Percentiles rank a stretch among this genome's conserved stretches.
phyloP scores from a whole-genome alignment of 176 grass and related monocot genomes.

The Carex scoparia region DNA sequence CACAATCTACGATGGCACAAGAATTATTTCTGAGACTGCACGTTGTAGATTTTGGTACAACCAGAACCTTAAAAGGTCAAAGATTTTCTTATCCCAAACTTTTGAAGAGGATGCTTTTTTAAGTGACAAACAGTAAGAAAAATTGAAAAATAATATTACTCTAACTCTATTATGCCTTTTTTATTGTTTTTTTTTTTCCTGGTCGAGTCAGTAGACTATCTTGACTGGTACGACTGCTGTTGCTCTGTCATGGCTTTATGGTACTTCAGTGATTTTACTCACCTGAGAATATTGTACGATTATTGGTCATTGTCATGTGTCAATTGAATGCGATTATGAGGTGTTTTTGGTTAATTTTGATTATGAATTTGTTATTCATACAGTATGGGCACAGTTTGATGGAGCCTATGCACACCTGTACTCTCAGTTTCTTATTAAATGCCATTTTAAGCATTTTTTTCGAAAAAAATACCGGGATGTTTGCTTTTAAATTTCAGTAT shows the following conservation, averaged over 20 bases:
- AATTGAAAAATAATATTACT: background rate
- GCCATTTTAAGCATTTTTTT: no score
- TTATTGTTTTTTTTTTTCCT: background rate
- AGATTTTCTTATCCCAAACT: conserved; percentile 7
- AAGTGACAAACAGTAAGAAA: background rate
- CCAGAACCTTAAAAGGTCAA: conserved; percentile 10
- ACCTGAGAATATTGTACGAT: background rate
- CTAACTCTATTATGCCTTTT: background rate
- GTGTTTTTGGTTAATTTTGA: no score
- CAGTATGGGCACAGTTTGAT: no score
- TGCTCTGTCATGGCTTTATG: background rate
- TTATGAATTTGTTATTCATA: background rate
- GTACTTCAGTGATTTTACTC: background rate
- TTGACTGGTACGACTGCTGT: background rate
- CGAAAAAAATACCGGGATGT: no score
- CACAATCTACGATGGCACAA: conserved; percentile 14
- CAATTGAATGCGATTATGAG: background rate
- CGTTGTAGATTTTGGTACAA: conserved; percentile 4
- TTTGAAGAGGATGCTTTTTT: background rate
- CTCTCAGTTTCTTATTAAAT: no score
- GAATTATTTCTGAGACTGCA: conserved; percentile 30
- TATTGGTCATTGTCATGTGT: background rate
- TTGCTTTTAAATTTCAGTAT: no score
- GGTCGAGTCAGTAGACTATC: background rate
- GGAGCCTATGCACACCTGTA: no score